Evolutionary conservation across 805 yeast species (phyloP).

Genomic region (Teunomyces stri): DNA sequence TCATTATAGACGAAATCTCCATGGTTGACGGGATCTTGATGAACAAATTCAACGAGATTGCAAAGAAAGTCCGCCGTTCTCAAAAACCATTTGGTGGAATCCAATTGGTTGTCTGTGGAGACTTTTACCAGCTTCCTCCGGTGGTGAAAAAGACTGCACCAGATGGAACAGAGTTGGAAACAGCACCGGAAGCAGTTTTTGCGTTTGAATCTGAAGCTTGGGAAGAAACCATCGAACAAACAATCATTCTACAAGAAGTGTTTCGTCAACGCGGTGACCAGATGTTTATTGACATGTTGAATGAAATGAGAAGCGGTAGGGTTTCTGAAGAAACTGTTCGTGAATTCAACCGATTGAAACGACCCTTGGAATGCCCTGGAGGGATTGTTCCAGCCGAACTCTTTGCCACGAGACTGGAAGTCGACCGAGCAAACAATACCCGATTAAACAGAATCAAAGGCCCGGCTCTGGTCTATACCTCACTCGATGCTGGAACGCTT

Average conservation of each 20-base stretch:
- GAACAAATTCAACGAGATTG: constrained; percentile 62
- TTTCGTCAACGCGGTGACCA: constrained; percentile 77
- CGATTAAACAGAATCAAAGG: constrained; percentile 50
- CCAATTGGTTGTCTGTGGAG: constrained; percentile 75
- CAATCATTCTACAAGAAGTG: constrained; percentile 60
- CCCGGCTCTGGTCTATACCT: constrained; percentile 38
- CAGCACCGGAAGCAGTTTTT: constrained; percentile 34
- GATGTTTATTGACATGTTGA: constrained; percentile 68
- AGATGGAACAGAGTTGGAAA: constrained; percentile 22
- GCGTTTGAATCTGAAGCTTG: constrained; percentile 68
- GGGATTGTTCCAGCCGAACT: constrained; percentile 73
- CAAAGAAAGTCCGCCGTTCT: constrained; percentile 46
- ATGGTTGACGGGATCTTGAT: constrained; percentile 73
- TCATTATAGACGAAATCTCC: constrained; percentile 75
- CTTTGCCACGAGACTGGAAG: constrained; percentile 72
- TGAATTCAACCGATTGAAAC: constrained; percentile 50
- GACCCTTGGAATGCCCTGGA: constrained; percentile 50
- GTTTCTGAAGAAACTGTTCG: constrained; percentile 46
- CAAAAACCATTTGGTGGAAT: constrained; percentile 74
- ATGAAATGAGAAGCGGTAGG: constrained; percentile 66
- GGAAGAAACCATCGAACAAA: constrained; percentile 54
- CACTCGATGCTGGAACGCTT: constrained; percentile 55
- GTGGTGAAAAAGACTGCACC: constrained; percentile 41
- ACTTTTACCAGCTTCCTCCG: constrained; percentile 81
- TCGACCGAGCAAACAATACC: constrained; percentile 58